A percentile compares a stretch with the other conserved stretches of the same genome.
phyloP scores from a whole-genome alignment of 305 asterid genomes.

The Fraxinus nigra region DNA sequence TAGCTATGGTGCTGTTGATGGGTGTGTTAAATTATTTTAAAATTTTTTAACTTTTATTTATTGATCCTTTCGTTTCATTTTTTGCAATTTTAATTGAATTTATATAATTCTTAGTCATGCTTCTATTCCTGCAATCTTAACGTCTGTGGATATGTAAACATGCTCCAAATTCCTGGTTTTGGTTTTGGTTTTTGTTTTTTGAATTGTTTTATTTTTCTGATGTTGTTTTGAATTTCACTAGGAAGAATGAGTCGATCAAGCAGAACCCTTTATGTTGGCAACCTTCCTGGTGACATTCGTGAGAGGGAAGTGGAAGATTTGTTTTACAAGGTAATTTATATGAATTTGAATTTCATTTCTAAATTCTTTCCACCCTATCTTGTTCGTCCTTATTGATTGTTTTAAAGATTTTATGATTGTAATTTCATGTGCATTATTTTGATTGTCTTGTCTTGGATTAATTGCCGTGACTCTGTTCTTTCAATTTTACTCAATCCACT shows the following conservation, averaged over 20 bases:
- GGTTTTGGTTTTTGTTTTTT: too few relatives aligned
- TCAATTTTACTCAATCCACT: not conserved
- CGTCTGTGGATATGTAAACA: not conserved
- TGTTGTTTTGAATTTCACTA: conserved; percentile 2
- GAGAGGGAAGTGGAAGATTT: conserved; percentile 95
- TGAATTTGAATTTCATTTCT: not conserved
- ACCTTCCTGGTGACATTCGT: conserved; percentile 96
- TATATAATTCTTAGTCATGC: not conserved
- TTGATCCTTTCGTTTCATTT: not conserved
- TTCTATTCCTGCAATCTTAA: not conserved
- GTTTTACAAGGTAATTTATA: conserved; percentile 72
- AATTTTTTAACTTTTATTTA: not conserved
- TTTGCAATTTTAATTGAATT: not conserved
- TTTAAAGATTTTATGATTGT: not conserved
- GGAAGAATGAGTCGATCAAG: conserved; percentile 95
- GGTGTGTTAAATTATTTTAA: not conserved
- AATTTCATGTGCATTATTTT: not conserved
- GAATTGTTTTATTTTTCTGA: not conserved
- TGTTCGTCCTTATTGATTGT: not conserved
- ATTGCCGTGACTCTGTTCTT: not conserved
- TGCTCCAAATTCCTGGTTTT: not conserved
- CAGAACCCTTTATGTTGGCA: conserved; percentile 94
- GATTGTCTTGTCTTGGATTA: not conserved
- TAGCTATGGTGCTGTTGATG: not conserved
- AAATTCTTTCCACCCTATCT: not conserved